Conservation (phyloP, 225 moss, liverwort and hornwort species). For the Marchantia paleacea region DNA sequence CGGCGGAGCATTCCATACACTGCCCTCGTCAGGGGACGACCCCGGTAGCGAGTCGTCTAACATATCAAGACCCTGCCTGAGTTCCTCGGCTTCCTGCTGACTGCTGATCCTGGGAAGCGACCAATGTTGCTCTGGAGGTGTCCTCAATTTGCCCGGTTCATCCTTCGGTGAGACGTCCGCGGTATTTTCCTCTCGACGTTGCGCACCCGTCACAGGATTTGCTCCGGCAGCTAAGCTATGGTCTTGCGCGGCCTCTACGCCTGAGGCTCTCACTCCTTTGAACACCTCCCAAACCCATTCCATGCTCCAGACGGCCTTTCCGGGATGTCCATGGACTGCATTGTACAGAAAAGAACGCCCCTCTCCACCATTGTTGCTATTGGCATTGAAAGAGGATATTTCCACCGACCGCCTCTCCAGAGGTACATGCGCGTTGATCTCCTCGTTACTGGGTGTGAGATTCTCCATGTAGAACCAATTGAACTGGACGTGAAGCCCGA, state of each 20-base stretch:
- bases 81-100: not conserved
- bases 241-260: not conserved
- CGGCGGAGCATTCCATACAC: not conserved
- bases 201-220: not conserved
- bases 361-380: not conserved
- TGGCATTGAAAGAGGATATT: not conserved
- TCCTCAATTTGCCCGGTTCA: not conserved
- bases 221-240: not conserved
- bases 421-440: conserved; percentile 12
- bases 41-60: not conserved
- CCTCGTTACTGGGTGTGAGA: conserved; percentile 13
- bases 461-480: conserved; percentile 34
- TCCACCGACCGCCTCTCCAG: not conserved
- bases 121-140: not conserved
- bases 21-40: not conserved
- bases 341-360: not conserved
- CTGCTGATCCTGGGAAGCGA: not conserved
- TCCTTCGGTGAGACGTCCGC: not conserved
- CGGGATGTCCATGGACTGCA: not conserved
- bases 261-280: not conserved
- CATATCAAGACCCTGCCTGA: not conserved
- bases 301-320: not conserved
- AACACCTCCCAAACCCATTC: not conserved
- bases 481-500: conserved; percentile 51
- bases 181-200: not conserved